Base-by-base conservation (phyloP, 2,329 filamentous ascomycete genomes). In the Massarina eburnea region DNA sequence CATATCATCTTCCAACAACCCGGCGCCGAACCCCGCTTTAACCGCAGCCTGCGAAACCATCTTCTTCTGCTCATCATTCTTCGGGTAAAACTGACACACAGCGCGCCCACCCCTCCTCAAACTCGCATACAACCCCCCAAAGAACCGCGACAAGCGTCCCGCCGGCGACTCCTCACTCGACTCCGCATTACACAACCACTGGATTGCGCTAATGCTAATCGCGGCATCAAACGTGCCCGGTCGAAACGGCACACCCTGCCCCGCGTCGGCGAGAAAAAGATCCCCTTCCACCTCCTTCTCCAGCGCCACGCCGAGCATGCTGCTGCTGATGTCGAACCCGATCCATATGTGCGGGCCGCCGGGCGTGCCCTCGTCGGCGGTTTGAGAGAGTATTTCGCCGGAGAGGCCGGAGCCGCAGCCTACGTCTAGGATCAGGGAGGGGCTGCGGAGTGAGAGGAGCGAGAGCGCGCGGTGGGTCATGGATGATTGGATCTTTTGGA, bases 161-260 rank as follows among this genome's bases (percentile, higher is more conserved):
- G 87, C 81, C 1, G 91, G 88, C 1, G 82, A 88, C 0, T 94
- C 91, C 39, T 95, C 90, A 64, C 83, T 89, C 48, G 82, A 88
- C 70, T 97, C 94, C 32, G 92, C 94, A 70, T 96, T 97, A 71
- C 94, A 99, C 22, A 99, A 79, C 94, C 94, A 99, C 71, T 99
- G 94, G n/a, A 99, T 88, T 1, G 94, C 94, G 58, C 84, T 90
- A 67, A 99, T 97, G 63, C 85, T 91, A 59, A 99, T 91, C 18
- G 94, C 94, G 0, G 92, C 94, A 68, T 99, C 94, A 66, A 99
- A 99, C 0, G 86, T 83, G 24, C 94, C 94, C 0, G 94, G 83
- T 14, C 94, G 85, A 69, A 99, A 99, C 0, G 94, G 94, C 0
- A 99, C 83, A 1, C 94, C 94, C 66, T 99, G 94, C 0, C 94